Evolutionary conservation across 345 rosid genomes (phyloP).

Genomic region (Odontarrhena argentea): DNA sequence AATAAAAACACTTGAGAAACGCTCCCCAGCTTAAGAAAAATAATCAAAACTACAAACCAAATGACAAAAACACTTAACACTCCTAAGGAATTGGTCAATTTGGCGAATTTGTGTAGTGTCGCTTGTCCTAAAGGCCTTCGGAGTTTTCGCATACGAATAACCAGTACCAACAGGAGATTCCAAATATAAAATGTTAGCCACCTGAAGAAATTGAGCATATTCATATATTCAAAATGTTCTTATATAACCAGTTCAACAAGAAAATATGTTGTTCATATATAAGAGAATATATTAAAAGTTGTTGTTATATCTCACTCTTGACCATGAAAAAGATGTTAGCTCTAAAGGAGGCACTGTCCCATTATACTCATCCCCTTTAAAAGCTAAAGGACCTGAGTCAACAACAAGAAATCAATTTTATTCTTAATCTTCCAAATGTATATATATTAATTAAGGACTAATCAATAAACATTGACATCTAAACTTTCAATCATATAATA

Average conservation of each 20-base stretch:
- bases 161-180: constrained; percentile 84
- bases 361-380: constrained; percentile 56
- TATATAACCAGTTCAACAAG: neutral
- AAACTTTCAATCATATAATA: neutral
- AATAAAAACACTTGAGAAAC: neutral
- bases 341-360: constrained; percentile 68
- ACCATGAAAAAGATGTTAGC: constrained; percentile 67
- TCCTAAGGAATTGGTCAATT: constrained; percentile 53
- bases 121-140: constrained; percentile 43
- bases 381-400: constrained; percentile 65
- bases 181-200: constrained; percentile 64
- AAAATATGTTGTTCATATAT: neutral
- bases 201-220: constrained; percentile 41
- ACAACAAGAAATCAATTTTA: neutral
- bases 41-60: neutral
- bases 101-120: constrained; percentile 57
- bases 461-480: neutral
- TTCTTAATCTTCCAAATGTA: neutral
- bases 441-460: neutral
- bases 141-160: constrained; percentile 60
- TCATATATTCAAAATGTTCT: constrained; percentile 1
- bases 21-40: neutral
- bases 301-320: constrained; percentile 45
- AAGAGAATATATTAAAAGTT: neutral
- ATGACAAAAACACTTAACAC: constrained; percentile 39